Conservation (phyloP, 1,284 basidiomycete species). For the Salmacisia buchloeana region DNA sequence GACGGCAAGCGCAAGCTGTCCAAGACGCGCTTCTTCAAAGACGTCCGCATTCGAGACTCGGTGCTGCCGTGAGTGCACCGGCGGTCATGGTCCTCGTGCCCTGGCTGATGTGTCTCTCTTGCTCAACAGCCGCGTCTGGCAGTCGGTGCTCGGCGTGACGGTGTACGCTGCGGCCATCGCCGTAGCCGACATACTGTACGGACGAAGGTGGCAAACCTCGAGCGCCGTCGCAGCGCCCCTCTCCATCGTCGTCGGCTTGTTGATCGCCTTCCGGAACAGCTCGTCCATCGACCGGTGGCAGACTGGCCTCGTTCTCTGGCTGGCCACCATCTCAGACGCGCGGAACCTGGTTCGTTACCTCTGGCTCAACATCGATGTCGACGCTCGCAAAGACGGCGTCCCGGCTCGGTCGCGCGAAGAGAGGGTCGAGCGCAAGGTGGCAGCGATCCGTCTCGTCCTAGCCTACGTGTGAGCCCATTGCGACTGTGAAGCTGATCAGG, state of each 20-base stretch:
- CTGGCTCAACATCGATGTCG: conserved; percentile 66
- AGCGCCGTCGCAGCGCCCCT: conserved; percentile 75
- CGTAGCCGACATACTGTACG: conserved; percentile 59
- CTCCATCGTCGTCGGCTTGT: conserved; percentile 72
- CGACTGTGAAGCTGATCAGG: background rate
- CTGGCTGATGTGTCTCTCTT: conserved; percentile 52
- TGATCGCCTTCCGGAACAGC: conserved; percentile 49
- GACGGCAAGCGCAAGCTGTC: conserved; percentile 6
- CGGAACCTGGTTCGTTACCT: conserved; percentile 64
- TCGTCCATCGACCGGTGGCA: conserved; percentile 62
- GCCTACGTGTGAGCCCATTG: background rate
- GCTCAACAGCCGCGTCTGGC: conserved; percentile 58
- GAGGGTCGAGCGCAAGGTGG: background rate
- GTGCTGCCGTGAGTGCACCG: background rate
- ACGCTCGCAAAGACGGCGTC: conserved; percentile 8
- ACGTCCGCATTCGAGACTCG: background rate
- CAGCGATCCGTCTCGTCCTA: background rate
- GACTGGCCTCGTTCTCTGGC: conserved; percentile 78
- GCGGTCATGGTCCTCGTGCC: background rate
- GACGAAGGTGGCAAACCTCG: conserved; percentile 60
- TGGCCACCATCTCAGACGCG: conserved; percentile 53
- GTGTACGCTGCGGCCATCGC: conserved; percentile 62
- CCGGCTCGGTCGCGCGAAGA: background rate
- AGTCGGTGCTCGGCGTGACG: conserved; percentile 73
- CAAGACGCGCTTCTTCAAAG: background rate